phyloP scores from a whole-genome alignment of 2,329 filamentous ascomycete species.

The Fusarium austroafricanum region DNA sequence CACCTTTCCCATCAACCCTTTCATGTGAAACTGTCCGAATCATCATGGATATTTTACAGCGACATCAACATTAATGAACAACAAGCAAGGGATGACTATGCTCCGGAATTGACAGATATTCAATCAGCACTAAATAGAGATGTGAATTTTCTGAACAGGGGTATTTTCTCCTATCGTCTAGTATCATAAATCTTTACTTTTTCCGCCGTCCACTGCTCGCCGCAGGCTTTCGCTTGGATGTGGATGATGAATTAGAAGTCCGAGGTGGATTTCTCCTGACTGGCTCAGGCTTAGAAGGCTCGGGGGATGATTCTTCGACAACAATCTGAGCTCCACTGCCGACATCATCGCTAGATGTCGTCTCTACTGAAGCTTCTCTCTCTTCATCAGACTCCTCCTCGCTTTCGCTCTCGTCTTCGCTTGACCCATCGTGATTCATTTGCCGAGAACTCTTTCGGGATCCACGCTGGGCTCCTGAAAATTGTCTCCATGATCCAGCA shows the following conservation, averaged over 20 bases:
- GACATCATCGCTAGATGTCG: conserved; percentile 53
- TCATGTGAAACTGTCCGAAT: conserved; percentile 12
- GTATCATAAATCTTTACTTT: conserved; percentile 43
- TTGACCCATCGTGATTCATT: conserved; percentile 50
- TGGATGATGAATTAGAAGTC: conserved; percentile 45
- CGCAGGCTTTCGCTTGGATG: conserved; percentile 55
- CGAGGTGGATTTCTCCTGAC: conserved; percentile 55
- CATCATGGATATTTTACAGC: neutral
- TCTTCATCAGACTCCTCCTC: conserved; percentile 43
- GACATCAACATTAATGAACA: neutral
- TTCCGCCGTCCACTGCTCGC: conserved; percentile 51
- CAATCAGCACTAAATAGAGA: conserved; percentile 27
- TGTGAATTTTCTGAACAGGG: conserved; percentile 7
- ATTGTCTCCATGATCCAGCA: conserved; percentile 52
- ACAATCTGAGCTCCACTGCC: conserved; percentile 54
- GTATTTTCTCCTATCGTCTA: conserved; percentile 18
- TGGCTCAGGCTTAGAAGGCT: conserved; percentile 43
- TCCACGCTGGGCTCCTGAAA: conserved; percentile 49
- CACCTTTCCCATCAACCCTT: no score
- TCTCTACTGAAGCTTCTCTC: conserved; percentile 47
- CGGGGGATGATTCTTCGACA: conserved; percentile 47
- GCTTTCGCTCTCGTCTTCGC: conserved; percentile 52
- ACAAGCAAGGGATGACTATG: conserved; percentile 7
- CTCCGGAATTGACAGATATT: conserved; percentile 22
- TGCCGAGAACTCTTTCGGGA: conserved; percentile 46